Evolutionary conservation across 495 filamentous ascomycete genomes (phyloP), one percentile per base, ranked within the genome.

Genomic region (Penicillium dipodomyicola): DNA sequence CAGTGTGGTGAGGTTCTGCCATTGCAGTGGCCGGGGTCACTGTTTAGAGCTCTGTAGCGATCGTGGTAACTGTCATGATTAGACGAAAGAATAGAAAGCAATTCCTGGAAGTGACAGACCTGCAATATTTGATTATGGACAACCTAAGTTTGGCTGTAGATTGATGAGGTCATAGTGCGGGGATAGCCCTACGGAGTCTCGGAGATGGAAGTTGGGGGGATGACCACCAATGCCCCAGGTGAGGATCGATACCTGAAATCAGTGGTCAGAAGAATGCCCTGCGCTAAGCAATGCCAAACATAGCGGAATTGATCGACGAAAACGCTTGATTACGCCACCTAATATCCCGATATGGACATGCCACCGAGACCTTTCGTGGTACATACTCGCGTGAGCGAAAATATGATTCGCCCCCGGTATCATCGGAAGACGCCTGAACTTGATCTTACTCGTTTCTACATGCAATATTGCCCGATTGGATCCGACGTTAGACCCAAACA

Each of bases 81-180:
- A 15, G 2, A 1, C 7, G 15, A n/a, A n/a, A 1, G 17, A 14
- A 25, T 45, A 22, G 2, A 7, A 27, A 10, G 0, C 3, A 6
- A 23, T 22, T 20, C 12, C 41, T 14, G 11, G 5, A 6, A 14
- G 3, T 20, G 41, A 23, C 0, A 23, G 11, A 12, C 12, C 12
- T 6, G 5, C 9, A 11, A 23, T 43, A 2, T 23, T 23, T 23
- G 20, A 20, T 3, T 17, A 9, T 4, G n/a, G 35, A 11, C 19
- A 39, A 49, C 10, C 33, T 35, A 20, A 45, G 15, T 23, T 35
- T 6, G 5, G 32, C 12, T 15, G 19, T 27, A 46, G 14, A 29
- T 22, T 20, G 15, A 6, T 39, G 17, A 42, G 33, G 54, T 57
- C 54, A 57, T 25, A 40, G 29, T 49, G 54, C 4, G 54, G 46